phyloP scores from a whole-genome alignment of 140 eudicot species.

The Senecio squalidus region DNA sequence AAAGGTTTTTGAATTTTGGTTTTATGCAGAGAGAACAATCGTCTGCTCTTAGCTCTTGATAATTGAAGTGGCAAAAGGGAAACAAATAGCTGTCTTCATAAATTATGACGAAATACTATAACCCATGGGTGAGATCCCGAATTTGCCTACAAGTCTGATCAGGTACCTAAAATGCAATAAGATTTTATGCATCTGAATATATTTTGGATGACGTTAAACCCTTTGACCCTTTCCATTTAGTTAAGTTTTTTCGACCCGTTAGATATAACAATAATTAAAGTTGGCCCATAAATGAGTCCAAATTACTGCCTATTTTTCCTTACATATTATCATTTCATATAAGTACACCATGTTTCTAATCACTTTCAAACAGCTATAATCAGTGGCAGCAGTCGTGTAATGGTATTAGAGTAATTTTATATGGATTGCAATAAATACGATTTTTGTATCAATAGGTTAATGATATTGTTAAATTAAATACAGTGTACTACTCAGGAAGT shows the following conservation, averaged over 20 bases:
- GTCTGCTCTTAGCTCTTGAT: constrained; percentile 54
- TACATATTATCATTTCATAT: constrained; percentile 40
- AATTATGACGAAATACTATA: constrained; percentile 88
- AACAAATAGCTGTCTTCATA: constrained; percentile 58
- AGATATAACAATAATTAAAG: no score
- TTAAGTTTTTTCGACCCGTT: no score
- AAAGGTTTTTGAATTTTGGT: no score
- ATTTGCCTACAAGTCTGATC: constrained; percentile 78
- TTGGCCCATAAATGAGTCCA: no score
- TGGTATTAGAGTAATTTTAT: constrained; percentile 39
- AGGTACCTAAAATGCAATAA: constrained; percentile 46
- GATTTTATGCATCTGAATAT: no score
- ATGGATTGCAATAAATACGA: background rate
- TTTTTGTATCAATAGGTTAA: constrained; percentile 37
- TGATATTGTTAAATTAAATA: constrained; percentile 61
- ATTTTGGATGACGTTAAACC: no score
- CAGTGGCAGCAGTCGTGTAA: constrained; percentile 80
- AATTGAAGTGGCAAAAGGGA: constrained; percentile 45
- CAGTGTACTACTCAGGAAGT: constrained; percentile 87
- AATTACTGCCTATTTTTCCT: no score
- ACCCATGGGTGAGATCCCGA: constrained; percentile 84
- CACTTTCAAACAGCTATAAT: constrained; percentile 81
- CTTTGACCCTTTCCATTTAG: no score
- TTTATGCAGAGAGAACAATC: constrained; percentile 55
- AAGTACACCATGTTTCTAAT: constrained; percentile 58